Conservation (phyloP, 306 rosid genomes). For the Malus fusca region DNA sequence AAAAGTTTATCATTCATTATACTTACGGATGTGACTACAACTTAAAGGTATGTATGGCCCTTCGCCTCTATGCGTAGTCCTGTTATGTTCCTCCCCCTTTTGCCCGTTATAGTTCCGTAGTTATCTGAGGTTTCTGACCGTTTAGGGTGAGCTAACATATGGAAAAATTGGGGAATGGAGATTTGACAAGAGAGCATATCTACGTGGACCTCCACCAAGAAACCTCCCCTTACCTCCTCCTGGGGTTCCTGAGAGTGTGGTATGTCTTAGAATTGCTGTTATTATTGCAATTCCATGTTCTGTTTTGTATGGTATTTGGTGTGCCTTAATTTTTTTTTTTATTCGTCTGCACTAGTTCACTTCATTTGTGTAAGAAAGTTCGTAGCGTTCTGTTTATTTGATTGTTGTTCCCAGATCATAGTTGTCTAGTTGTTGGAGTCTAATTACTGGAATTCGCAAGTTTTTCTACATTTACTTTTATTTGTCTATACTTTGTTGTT, state of each 20-base stretch:
- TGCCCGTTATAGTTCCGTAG: background rate
- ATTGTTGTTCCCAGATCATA: background rate
- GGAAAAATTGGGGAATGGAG: conserved; percentile 95
- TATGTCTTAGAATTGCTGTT: conserved; percentile 31
- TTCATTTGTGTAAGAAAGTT: background rate
- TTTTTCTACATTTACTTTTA: no score
- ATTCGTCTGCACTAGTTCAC: background rate
- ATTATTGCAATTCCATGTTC: background rate
- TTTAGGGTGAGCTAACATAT: conserved; percentile 81
- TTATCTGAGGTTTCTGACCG: conserved; percentile 10
- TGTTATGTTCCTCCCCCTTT: background rate
- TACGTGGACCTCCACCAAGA: conserved; percentile 76
- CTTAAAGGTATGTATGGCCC: conserved; percentile 47
- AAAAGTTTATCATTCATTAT: conserved; percentile 73
- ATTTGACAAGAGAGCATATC: conserved; percentile 88
- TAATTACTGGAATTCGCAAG: no score
- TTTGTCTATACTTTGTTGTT: background rate
- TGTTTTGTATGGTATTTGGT: background rate
- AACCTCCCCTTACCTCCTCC: conserved; percentile 85
- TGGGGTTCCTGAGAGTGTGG: conserved; percentile 99
- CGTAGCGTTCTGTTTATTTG: background rate
- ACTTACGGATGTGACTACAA: conserved; percentile 90
- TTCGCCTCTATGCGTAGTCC: background rate
- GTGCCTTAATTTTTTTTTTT: background rate
- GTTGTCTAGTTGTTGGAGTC: background rate